Base-by-base conservation (phyloP, 2,329 filamentous ascomycete species). In the Talaromyces sp. region DNA sequence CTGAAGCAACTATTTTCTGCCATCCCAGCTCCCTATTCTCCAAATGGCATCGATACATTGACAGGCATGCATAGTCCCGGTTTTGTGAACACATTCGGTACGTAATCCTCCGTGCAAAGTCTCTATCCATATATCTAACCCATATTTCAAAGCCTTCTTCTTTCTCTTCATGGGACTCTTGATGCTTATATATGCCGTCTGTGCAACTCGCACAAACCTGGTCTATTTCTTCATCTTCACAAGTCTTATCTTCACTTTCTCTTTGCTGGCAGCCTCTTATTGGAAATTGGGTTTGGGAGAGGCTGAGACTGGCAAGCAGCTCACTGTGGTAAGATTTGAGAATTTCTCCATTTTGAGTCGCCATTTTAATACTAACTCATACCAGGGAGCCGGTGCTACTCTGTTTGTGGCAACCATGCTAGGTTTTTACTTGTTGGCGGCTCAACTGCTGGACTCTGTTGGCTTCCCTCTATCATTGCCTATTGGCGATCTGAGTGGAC, bases 201-300 rank as follows among this genome's bases (percentile, higher is more conserved):
- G 86, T 72, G 81, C 88, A 1, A 74, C 90, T 16, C 84, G 88
- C 43, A 91, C 87, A 27, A 91, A 91, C 68, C 51, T 89, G 9
- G 79, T 84, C 68, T 89, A 90, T 71, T 81, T 88, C 60, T 60
- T 84, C 50, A 87, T 91, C 70, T 91, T 91, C 76, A 65, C 85
- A 54, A 77, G 77, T 1, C 79, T 91, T n/a, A 69, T 82, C 16
- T 65, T 84, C 11, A 75, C 79, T 2, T 89, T 91, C 65, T 67
- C 71, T 11, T 73, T 85, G 22, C 76, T 90, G 29, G 79, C 86
- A 0, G 85, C 77, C 2, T 79, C 80, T 0, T 88, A 85, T 70
- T 87, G 82, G 77, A 69, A 81, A 16, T 63, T 80, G 8, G 84
- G 84, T 3, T 58, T 72, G 16, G 73, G 65, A 0, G 70, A 75